Conservation (phyloP, 768 basidiomycete species). For the Heimioporus sp. region DNA sequence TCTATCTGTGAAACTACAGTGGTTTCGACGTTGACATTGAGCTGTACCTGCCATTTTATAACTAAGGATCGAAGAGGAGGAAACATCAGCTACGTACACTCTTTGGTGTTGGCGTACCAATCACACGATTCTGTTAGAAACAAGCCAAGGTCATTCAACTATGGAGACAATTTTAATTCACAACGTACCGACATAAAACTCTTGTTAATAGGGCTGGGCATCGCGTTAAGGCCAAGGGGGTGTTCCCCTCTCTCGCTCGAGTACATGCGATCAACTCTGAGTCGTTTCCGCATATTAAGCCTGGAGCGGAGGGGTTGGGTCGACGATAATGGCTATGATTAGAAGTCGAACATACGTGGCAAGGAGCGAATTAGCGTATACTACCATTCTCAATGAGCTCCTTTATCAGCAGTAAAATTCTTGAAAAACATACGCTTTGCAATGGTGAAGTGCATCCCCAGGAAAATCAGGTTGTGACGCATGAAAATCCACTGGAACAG, state of each 20-base stretch:
- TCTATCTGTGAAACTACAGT: constrained; percentile 32
- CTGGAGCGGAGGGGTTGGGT: constrained; percentile 3
- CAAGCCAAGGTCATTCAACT: background rate
- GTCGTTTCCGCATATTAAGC: constrained; percentile 31
- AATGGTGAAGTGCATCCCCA: constrained; percentile 35
- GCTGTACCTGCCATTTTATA: constrained; percentile 2
- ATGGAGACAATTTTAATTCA: background rate
- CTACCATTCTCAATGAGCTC: constrained; percentile 4
- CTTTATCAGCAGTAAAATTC: too few relatives aligned
- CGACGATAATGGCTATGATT: background rate
- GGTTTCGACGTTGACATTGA: constrained; percentile 34
- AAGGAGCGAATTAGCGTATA: constrained; percentile 34
- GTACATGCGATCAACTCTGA: constrained; percentile 21
- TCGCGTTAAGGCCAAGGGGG: constrained; percentile 4
- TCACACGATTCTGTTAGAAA: constrained; percentile 21
- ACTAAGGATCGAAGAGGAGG: background rate
- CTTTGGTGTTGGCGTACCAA: constrained; percentile 16
- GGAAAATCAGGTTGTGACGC: constrained; percentile 36
- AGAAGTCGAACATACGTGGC: constrained; percentile 26
- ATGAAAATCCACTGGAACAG: constrained; percentile 27
- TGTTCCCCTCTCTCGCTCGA: constrained; percentile 27
- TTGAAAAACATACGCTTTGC: constrained; percentile 26
- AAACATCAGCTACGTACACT: constrained; percentile 14
- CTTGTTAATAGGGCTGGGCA: constrained; percentile 17
- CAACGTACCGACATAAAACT: constrained; percentile 24